Evolutionary conservation across 257 asterid genomes (phyloP), one percentile per base, ranked within the genome.

Genomic region (Penstemon eatonii): DNA sequence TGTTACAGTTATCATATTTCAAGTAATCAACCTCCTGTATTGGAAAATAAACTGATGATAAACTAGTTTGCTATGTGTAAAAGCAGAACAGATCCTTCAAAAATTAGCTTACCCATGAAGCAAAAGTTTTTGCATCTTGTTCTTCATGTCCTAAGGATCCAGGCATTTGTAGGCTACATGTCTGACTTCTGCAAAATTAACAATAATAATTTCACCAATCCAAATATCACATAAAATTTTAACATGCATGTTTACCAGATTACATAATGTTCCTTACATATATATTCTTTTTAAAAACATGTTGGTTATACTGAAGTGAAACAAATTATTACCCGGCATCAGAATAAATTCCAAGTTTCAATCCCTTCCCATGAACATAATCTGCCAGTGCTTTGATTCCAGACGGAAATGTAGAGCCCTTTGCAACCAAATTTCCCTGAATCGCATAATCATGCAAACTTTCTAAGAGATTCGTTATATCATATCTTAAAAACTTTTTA

Each of bases 111-210:
- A 91, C 98, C 98, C 99, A 90, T 8, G 96, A 85, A 60, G 98
- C 94, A 67, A 90, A 93, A 64, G 95, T 90, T 59, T 83, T 93
- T 63, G 98, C 98, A 78, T 93, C 98, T 79, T 93, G 91, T 7
- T 84, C 79, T 73, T 93, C 97, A 38, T 88, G 52, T 47, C 97
- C 96, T 63, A 90, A 65, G 36, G 97, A 90, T 40, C 98, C 97
- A 9, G 96, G 95, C 97, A 90, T 90, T n/a, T 73, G 78, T 47
- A 68, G 69, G 77, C 96, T 89, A 67, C 98, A 87, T 38, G 96
- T 89, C 79, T 71, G 86, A 37, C 69, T 65, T 67, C 96, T 88
- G 82, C 81, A 74, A 58, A 58, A 61, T 60, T 41, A 25, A 50
- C 11, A 15, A 38, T 19, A 25, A 25, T 25, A 25, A 25, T 25